These are phyloP conservation scores for Arachis stenosperma DNA, from an alignment of 306 rosid genomes.

Conservation along the genomic window DNA sequence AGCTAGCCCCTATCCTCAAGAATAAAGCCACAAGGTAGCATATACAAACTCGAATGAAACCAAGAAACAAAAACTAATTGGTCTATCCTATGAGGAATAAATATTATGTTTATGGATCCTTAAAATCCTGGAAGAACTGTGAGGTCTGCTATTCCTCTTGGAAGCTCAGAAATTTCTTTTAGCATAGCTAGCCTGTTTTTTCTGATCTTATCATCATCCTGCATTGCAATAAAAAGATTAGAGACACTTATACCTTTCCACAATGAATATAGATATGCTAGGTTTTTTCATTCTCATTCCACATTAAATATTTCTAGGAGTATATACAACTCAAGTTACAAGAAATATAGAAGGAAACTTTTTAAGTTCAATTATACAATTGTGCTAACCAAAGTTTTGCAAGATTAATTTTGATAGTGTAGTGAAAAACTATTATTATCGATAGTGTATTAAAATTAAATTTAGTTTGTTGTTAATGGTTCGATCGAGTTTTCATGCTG, in stretches of 20 bases:
- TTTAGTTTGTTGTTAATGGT: no score
- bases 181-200: slow-evolving; percentile 80
- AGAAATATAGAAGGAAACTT: neutral
- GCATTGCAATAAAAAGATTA: slow-evolving; percentile 14
- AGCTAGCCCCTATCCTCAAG: neutral
- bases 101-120: slow-evolving; percentile 30
- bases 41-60: slow-evolving; percentile 31
- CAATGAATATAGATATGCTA: no score
- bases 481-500: neutral
- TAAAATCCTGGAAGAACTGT: slow-evolving; percentile 83
- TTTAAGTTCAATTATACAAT: neutral
- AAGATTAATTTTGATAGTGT: neutral
- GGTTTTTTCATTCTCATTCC: neutral
- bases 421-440: no score
- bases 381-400: no score
- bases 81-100: slow-evolving; percentile 27
- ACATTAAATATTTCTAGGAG: neutral
- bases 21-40: neutral
- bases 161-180: slow-evolving; percentile 82
- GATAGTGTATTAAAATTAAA: no score
- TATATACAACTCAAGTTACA: slow-evolving; percentile 11
- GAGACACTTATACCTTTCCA: neutral
- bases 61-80: slow-evolving; percentile 12
- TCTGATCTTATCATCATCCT: slow-evolving; percentile 82
- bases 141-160: slow-evolving; percentile 85